Base-by-base conservation (phyloP, 108 stramenopile genomes). In the Aurantiochytrium sp. region DNA sequence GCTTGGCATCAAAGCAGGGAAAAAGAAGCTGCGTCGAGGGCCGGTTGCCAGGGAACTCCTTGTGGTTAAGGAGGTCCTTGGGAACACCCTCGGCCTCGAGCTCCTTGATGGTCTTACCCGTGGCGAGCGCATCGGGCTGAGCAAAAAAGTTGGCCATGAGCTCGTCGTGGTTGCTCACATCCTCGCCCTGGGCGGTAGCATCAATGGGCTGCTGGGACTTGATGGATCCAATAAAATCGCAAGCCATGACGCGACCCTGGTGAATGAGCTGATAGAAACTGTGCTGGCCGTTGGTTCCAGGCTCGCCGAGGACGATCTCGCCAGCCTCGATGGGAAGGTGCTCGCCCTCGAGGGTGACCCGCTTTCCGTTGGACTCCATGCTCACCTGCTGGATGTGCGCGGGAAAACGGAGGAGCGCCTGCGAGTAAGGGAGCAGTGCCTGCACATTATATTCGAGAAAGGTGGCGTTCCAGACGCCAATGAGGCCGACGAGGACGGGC, bases 131-230 rank as follows among this genome's bases (percentile, higher is more conserved):
- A 93, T 99, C 99, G 10, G 99, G 98, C 91, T 99, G 99, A 5
- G 99, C 99, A 92, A 99, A 99, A 91, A 99, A 99, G 93, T 99
- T 99, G 89, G 95, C 92, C 99, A 99, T 99, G 44, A 99, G 94
- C 92, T 99, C 99, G 90, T 99, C 99, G 91, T 99, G 99, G 73
- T 97, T 97, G 58, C 96, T 93, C n/a, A 99, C 93, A 19, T 90
- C 88, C 92, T 99, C 99, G 43, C 95, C 97, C 88, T 97, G 96
- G 72, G 96, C 93, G 23, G 95, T 91, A 43, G 96, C 89, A 87
- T 97, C 96, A 72, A 95, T 88, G 49, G 94, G 94, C 25, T 96
- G 94, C 90, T 97, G 97, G 18, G 94, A 93, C 72, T 96, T 93
- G 58, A 95, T 93, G 89, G 97, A 97, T 23, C 97, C 99, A 73